Percentiles rank a stretch among this genome's conserved stretches.
These are phyloP conservation scores for Torulaspora indica DNA, from an alignment of 805 yeast genomes.

Conservation along the genomic window DNA sequence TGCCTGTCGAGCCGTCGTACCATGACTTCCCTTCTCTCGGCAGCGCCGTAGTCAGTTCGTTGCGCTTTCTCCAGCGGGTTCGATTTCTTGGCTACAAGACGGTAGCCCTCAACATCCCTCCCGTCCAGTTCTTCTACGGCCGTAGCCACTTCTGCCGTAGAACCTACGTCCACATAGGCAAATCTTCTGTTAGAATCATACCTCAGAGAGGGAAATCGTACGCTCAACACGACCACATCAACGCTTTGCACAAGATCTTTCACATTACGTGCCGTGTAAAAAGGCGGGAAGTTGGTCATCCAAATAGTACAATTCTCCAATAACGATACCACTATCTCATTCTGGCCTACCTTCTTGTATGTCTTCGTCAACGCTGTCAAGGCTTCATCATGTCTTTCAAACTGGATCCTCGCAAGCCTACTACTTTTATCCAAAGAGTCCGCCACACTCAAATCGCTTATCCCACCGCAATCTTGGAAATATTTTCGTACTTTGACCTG, in stretches of 20 bases:
- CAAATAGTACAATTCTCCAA: conserved; percentile 53
- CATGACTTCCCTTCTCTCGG: conserved; percentile 54
- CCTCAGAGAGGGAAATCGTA: conserved; percentile 62
- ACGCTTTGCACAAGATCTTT: conserved; percentile 42
- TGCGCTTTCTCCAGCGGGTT: conserved; percentile 45
- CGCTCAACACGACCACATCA: conserved; percentile 37
- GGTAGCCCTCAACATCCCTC: conserved; percentile 36
- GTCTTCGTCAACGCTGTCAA: conserved; percentile 59
- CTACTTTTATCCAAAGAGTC: conserved; percentile 19
- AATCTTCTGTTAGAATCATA: conserved; percentile 57
- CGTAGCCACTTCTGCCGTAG: conserved; percentile 40
- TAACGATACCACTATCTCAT: conserved; percentile 43
- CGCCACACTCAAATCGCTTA: conserved; percentile 37
- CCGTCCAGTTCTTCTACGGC: conserved; percentile 45
- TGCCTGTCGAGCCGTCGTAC: conserved; percentile 50
- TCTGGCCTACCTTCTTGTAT: conserved; percentile 43
- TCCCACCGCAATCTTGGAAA: conserved; percentile 59
- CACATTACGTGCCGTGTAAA: conserved; percentile 40
- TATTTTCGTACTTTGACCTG: conserved; percentile 40
- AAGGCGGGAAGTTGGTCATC: conserved; percentile 71
- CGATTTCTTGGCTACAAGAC: conserved; percentile 56
- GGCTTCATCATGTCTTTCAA: conserved; percentile 44
- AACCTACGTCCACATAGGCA: conserved; percentile 60
- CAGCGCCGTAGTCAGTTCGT: conserved; percentile 42
- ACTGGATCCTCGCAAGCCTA: conserved; percentile 55